Evolutionary conservation across 805 yeast genomes (phyloP), one percentile per base, ranked within the genome.

Genomic region (Cyberlindnera amylophila): DNA sequence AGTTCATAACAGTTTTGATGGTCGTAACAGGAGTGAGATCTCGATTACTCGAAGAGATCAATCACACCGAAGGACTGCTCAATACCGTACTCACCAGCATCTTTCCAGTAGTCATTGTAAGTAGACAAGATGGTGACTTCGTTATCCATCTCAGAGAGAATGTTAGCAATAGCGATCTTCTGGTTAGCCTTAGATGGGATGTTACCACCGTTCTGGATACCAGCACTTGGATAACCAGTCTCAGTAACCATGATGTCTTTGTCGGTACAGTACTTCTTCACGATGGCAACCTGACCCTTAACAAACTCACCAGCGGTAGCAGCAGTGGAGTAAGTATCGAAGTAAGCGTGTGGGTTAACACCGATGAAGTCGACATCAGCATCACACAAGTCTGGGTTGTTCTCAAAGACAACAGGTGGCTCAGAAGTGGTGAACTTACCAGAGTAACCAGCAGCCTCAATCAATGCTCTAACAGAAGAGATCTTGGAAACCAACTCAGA

Each of bases 161-260:
- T 81, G 14, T 77, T 63, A 45, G 71, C 64, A 44, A 90, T 72
- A 13, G 96, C 96, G 42, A 71, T 67, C 42, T 64, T 58, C 69
- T 89, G 96, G 65, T 88, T 89, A 10, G 59, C 86, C 6, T 64
- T 59, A 29, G 44, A 36, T 46, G 96, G 96, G 31, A 80, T 75
- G 52, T 88, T 85, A 38, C 65, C 65, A 42, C 96, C 96, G 58
- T 86, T 79, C 44, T 72, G 67, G 46, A 59, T 61, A 56, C 96
- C 96, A 32, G 70, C 67, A 52, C 82, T 77, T 54, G 96, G 96
- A 61, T 86, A 89, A 34, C 96, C 96, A 5, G 96, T 88, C 65
- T 89, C 96, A 16, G 95, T 81, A 42, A 89, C 79, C 16, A 69
- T 51, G 29, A 86, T 80, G 7, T 66, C 62, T 61, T 72, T 68